These are phyloP conservation scores for Colletotrichum echinochloae DNA, from an alignment of 2,329 filamentous ascomycete genomes.

Conservation along the genomic window DNA sequence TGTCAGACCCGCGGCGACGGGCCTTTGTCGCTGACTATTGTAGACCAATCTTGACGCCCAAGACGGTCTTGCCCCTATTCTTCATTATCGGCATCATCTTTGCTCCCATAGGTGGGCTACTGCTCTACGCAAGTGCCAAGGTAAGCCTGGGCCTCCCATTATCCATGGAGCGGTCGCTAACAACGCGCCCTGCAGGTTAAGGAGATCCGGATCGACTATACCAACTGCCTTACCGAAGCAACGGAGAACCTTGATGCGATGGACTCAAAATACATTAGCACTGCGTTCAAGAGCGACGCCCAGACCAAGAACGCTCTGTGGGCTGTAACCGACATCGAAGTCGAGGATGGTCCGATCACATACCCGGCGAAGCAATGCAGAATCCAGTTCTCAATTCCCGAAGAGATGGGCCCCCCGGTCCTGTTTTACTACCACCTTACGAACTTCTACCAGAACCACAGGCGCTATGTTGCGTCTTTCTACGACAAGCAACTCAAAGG, in stretches of 20 bases:
- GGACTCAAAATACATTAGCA: slow-evolving; percentile 67
- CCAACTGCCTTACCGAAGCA: slow-evolving; percentile 74
- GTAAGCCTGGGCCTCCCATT: slow-evolving; percentile 58
- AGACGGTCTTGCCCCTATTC: slow-evolving; percentile 92
- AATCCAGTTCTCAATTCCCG: slow-evolving; percentile 82
- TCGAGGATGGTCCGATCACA: slow-evolving; percentile 52
- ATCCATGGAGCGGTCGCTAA: neutral
- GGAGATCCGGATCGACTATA: slow-evolving; percentile 93
- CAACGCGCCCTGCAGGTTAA: slow-evolving; percentile 72
- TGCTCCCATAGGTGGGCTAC: slow-evolving; percentile 87
- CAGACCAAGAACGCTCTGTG: slow-evolving; percentile 55
- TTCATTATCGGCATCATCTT: slow-evolving; percentile 93
- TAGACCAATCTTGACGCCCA: slow-evolving; percentile 93
- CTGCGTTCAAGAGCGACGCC: slow-evolving; percentile 76
- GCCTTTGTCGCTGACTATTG: slow-evolving; percentile 35
- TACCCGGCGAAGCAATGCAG: slow-evolving; percentile 70
- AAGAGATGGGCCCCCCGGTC: slow-evolving; percentile 83
- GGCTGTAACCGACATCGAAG: slow-evolving; percentile 54
- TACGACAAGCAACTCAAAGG: slow-evolving; percentile 85
- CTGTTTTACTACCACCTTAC: slow-evolving; percentile 95
- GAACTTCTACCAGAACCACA: slow-evolving; percentile 99
- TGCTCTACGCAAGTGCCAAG: slow-evolving; percentile 86
- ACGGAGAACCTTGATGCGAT: slow-evolving; percentile 60
- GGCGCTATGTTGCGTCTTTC: slow-evolving; percentile 93
- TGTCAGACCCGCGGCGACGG: slow-evolving; percentile 1